Evolutionary conservation across 495 filamentous ascomycete species (phyloP).

Genomic region (Immersiella caudata): DNA sequence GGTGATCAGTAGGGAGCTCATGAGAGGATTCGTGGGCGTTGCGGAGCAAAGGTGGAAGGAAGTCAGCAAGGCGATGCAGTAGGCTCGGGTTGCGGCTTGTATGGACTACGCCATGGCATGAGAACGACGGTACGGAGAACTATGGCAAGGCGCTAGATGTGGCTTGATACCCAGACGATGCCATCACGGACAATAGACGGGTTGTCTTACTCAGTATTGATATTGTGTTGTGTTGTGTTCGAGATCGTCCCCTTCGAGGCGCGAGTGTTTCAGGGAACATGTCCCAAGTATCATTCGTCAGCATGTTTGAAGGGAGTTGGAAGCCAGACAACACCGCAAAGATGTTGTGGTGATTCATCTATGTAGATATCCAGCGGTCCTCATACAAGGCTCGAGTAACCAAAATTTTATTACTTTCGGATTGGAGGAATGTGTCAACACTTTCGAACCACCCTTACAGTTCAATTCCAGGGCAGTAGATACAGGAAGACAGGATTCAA

Average conservation of each 20-base stretch:
- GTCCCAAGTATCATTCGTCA: too few relatives aligned
- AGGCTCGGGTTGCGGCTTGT: not conserved
- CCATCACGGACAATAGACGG: not conserved
- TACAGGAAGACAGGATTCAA: constrained; percentile 75
- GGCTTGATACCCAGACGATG: constrained; percentile 27
- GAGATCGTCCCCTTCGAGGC: too few relatives aligned
- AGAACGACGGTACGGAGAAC: not conserved
- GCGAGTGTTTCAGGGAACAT: too few relatives aligned
- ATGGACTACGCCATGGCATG: not conserved
- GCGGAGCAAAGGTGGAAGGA: constrained; percentile 48
- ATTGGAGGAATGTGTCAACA: constrained; percentile 47
- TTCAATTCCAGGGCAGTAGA: constrained; percentile 90
- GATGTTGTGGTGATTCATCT: too few relatives aligned
- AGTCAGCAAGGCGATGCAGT: constrained; percentile 35
- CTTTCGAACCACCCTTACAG: constrained; percentile 82
- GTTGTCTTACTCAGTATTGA: not conserved
- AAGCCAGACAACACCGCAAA: too few relatives aligned
- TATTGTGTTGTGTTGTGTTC: not conserved
- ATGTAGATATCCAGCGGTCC: too few relatives aligned
- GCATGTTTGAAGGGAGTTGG: too few relatives aligned
- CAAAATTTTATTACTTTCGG: not conserved
- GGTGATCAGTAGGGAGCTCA: constrained; percentile 41
- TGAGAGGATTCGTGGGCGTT: constrained; percentile 44
- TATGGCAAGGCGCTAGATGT: constrained; percentile 1
- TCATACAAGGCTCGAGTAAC: too few relatives aligned